phyloP scores from a whole-genome alignment of 345 rosid species.

The Geranium brycei region DNA sequence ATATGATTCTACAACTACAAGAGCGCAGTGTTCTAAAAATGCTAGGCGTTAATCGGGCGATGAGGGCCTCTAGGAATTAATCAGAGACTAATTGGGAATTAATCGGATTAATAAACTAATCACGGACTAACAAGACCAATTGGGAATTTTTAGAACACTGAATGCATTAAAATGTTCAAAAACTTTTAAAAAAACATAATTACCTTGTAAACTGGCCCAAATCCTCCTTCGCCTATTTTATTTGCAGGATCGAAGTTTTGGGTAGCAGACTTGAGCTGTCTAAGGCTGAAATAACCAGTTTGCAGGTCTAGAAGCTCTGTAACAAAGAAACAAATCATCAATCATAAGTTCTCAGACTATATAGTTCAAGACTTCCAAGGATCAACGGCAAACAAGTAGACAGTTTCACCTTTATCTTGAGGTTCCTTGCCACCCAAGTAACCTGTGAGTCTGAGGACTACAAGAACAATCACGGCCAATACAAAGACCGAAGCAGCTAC shows the following conservation, averaged over 20 bases:
- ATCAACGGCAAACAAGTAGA: not conserved
- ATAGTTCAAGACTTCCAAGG: not conserved
- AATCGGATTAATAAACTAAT: too few species aligned
- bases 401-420: not conserved
- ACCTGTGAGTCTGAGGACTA: not conserved
- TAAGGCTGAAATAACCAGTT: conserved; percentile 10
- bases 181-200: not conserved
- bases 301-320: conserved; percentile 13
- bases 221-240: conserved; percentile 20
- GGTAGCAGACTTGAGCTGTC: conserved; percentile 16
- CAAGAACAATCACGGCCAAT: not conserved
- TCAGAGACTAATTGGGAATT: too few species aligned
- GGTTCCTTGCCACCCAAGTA: not conserved
- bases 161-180: not conserved
- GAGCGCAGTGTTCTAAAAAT: too few species aligned
- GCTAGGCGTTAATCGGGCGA: not conserved
- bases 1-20: not conserved
- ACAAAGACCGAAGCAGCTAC: not conserved
- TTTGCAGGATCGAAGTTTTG: conserved; percentile 11
- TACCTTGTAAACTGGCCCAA: conserved; percentile 18
- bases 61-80: not conserved
- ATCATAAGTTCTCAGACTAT: not conserved
- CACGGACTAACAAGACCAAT: too few species aligned
- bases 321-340: not conserved
- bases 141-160: too few species aligned